Evolutionary conservation across 1,284 basidiomycete genomes (phyloP), one percentile per base, ranked within the genome.

Genomic region (Coniophora puteana): DNA sequence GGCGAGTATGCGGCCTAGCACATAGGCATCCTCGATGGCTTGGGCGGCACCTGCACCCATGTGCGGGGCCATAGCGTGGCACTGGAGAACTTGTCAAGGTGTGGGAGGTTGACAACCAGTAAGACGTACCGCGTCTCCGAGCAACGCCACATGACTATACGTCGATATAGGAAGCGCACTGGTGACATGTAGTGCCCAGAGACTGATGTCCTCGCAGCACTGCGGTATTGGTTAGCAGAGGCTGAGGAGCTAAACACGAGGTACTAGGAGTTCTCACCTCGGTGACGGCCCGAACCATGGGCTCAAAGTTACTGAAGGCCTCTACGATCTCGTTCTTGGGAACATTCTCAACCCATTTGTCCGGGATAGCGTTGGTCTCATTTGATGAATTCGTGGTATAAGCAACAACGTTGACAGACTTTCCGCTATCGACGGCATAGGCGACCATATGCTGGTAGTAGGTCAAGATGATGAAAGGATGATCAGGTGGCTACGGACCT

Each of bases 361-460:
- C 60, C 12, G 61, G 49, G 43, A 59, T 58, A 5, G 44, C 30
- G 3, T 62, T 61, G 25, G 60, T 58, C 43, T 70, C 69, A 14
- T 54, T 52, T 10, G 57, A 55, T 21, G 59, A 60, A 10, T 60
- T 52, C 12, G 63, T 59, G 16, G 51, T 47, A 33, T 66, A 65
- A 5, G 62, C 66, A 8, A 68, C 70, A 22, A 72, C 50, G 43
- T 72, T 74, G 45, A 74, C n/a, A n/a, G n/a, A n/a, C n/a, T n/a
- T n/a, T n/a, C n/a, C n/a, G n/a, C n/a, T n/a, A n/a, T n/a, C n/a
- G n/a, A n/a, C n/a, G n/a, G n/a, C n/a, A n/a, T n/a, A n/a, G n/a
- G n/a, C n/a, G n/a, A n/a, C n/a, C n/a, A n/a, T n/a, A n/a, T n/a
- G n/a, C n/a, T n/a, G n/a, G n/a, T n/a, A 21, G 22, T 37, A 17